phyloP scores from a whole-genome alignment of 371 early-diverging fungal species.

The Actinomortierella ambigua region DNA sequence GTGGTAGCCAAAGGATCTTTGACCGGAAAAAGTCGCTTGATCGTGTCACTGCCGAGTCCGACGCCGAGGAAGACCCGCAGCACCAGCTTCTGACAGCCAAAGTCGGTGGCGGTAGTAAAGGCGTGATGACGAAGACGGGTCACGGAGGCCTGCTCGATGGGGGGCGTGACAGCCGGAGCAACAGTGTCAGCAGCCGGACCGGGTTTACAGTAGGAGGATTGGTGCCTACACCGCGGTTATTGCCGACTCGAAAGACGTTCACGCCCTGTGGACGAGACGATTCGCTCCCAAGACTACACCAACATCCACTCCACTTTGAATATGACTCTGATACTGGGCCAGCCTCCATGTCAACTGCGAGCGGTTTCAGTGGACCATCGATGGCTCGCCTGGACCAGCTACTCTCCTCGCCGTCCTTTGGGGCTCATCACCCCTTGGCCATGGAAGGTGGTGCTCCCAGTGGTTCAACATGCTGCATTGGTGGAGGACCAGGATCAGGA shows the following conservation, averaged over 20 bases:
- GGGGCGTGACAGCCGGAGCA: no score
- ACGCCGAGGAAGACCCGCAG: conserved; percentile 26
- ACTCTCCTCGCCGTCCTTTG: conserved; percentile 35
- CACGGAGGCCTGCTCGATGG: no score
- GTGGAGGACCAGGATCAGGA: no score
- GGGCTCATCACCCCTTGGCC: conserved; percentile 16
- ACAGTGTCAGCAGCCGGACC: no score
- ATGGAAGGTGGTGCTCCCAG: not conserved
- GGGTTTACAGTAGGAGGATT: no score
- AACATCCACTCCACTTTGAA: conserved; percentile 15
- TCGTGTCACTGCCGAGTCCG: conserved; percentile 33
- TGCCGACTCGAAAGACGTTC: no score
- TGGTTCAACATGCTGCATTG: no score
- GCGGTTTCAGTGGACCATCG: conserved; percentile 8
- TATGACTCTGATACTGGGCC: conserved; percentile 40
- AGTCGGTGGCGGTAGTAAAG: no score
- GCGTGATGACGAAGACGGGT: no score
- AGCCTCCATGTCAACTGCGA: conserved; percentile 1
- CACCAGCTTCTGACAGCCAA: conserved; percentile 2
- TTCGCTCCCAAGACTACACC: no score
- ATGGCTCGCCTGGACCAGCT: conserved; percentile 14
- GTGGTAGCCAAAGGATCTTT: not conserved
- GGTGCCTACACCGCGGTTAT: no score
- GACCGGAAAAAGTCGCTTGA: conserved; percentile 26
- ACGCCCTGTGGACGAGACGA: no score